Conservation (phyloP, 2,329 filamentous ascomycete genomes). For the Pseudogymnoascus sp. region DNA sequence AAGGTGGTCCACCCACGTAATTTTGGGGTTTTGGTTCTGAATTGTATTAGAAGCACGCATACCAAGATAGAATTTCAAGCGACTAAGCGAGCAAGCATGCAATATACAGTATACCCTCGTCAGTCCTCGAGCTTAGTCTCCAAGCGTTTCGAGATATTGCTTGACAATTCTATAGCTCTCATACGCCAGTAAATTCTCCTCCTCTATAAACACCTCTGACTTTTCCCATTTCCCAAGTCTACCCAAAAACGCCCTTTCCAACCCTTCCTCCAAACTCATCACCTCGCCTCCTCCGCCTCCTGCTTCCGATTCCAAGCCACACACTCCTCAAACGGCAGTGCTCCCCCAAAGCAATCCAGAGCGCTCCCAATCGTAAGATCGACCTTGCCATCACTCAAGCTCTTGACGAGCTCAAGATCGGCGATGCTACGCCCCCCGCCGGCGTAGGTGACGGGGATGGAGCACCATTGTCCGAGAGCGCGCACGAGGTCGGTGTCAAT, state of each 20-base stretch:
- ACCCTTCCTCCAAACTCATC: neutral
- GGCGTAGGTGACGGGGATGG: constrained; percentile 90
- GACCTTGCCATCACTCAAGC: constrained; percentile 69
- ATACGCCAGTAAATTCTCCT: neutral
- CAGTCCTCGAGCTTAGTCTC: neutral
- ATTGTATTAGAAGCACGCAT: constrained; percentile 14
- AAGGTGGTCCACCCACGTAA: constrained; percentile 3
- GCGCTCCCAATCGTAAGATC: constrained; percentile 96
- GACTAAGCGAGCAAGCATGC: constrained; percentile 1
- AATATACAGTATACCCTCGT: constrained; percentile 4
- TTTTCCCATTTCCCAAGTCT: neutral
- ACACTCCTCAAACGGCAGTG: constrained; percentile 83
- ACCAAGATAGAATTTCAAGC: constrained; percentile 1
- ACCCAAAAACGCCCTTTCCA: neutral
- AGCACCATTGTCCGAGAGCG: constrained; percentile 74
- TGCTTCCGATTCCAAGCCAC: constrained; percentile 64
- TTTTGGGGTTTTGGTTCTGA: constrained; percentile 22
- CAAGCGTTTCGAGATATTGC: neutral
- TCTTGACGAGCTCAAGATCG: constrained; percentile 75
- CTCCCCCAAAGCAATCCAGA: constrained; percentile 90
- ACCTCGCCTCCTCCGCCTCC: neutral
- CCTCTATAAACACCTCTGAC: neutral
- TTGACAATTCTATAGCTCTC: neutral
- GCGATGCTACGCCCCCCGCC: constrained; percentile 78
- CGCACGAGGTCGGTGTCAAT: constrained; percentile 80